Base-by-base conservation (phyloP, 768 basidiomycete genomes). In the Suillus occidentalis region DNA sequence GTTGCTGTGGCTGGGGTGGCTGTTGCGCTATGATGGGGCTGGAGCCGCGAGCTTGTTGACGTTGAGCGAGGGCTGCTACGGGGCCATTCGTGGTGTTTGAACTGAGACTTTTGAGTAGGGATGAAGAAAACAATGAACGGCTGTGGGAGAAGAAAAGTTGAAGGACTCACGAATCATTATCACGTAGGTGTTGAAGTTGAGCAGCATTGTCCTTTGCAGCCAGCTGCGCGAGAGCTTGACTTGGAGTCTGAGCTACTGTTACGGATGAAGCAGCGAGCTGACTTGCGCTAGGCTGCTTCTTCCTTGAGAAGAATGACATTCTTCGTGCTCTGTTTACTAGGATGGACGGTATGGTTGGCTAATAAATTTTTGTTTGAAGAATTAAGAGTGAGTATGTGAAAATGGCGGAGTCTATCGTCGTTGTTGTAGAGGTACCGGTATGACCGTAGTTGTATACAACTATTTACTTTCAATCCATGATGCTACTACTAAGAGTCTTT, bases 221-320 rank as follows among this genome's bases (percentile, higher is more conserved):
- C 14, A 85, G 74, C 75, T 89, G 89, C 49, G 86, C 86, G 9
- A 90, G 83, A 40, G 89, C 89, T 73, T 90, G 87, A 65, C 84
- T 86, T 8, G 88, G 86, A 9, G 88, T 85, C 73, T 88, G 87
- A 8, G 85, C 80, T 62, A 88, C 79, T 50, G 86, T 83, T 69
- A 88, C 86, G 71, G 77, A 78, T 37, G 84, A 68, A 34, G 79
- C 69, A 59, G 75, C 72, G 62, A 79, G 77, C 69, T 83, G 83
- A 28, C 77, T 78, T 69, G 79, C 77, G 59, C 79, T 84, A 61
- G 85, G 83, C 68, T 88, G 85, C 85, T 91, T 93, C 89, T 88
- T 92, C 85, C 91, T 85, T 52, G 87, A 89, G 86, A 94, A 94
- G 91, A 93, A 94, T 84, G 91, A 92, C 92, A 94, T 94, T 87